Evolutionary conservation across 768 basidiomycete genomes (phyloP).

Genomic region (Asterophora lycoperdoides): DNA sequence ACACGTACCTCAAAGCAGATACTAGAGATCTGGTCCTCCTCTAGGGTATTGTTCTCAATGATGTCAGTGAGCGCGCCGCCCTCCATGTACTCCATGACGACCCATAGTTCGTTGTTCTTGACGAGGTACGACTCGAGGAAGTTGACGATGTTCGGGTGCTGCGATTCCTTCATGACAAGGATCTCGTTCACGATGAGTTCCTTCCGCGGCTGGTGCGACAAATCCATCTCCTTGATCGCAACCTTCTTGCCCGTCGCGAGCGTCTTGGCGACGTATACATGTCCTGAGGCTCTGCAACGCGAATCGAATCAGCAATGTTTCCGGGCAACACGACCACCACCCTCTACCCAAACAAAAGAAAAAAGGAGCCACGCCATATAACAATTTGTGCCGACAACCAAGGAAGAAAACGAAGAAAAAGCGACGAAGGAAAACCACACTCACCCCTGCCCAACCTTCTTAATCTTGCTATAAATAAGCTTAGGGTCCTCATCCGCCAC

Average conservation of each 20-base stretch:
- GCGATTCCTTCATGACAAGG: slow-evolving; percentile 97
- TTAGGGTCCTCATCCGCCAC: slow-evolving; percentile 88
- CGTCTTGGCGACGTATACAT: slow-evolving; percentile 96
- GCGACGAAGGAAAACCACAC: slow-evolving; percentile 28
- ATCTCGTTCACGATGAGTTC: slow-evolving; percentile 98
- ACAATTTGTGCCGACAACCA: not conserved
- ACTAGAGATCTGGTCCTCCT: slow-evolving; percentile 92
- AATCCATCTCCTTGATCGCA: slow-evolving; percentile 98
- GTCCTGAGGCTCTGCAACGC: slow-evolving; percentile 79
- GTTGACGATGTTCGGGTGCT: slow-evolving; percentile 96
- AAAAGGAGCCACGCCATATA: slow-evolving; percentile 1
- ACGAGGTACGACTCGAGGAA: slow-evolving; percentile 90
- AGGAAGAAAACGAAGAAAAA: slow-evolving; percentile 9
- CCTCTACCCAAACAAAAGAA: not conserved
- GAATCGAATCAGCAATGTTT: slow-evolving; percentile 10
- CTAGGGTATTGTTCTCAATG: slow-evolving; percentile 93
- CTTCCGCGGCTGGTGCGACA: slow-evolving; percentile 91
- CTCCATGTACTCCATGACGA: slow-evolving; percentile 99
- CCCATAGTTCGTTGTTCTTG: slow-evolving; percentile 88
- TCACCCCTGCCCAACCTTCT: slow-evolving; percentile 98
- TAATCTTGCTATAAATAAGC: slow-evolving; percentile 89
- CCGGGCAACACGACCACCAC: not conserved
- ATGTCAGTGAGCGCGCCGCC: slow-evolving; percentile 96
- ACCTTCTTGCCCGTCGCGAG: slow-evolving; percentile 81
- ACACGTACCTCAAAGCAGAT: slow-evolving; percentile 82